Base-by-base conservation (phyloP, 805 yeast genomes). In the Metschnikowia amazonensis region DNA sequence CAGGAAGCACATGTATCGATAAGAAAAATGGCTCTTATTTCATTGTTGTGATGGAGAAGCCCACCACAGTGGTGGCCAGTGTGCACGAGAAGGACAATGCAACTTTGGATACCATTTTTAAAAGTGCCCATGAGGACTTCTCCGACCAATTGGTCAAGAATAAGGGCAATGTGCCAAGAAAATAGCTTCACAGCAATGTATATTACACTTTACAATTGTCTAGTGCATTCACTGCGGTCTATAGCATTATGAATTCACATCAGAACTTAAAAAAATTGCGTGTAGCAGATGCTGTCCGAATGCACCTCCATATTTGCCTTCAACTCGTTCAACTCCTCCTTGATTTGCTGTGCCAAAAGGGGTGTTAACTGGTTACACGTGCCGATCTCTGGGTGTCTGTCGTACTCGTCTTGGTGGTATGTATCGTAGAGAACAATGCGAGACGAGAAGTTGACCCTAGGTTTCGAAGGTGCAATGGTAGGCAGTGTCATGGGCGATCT, bases 311-410 rank as follows among this genome's bases (percentile, higher is more conserved):
- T 92, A 49, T 77, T 80, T 18, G 81, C 69, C 67, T 39, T 90
- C 60, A 89, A 67, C 43, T 73, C 76, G 64, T 94, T 90, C 60
- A 92, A 70, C 64, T 92, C 98, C 31, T 84, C 86, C 65, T 83
- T 85, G 56, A 92, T 89, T 64, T 79, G 80, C 63, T 87, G 89
- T 0, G 97, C 97, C 60, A 89, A 67, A 46, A 76, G 73, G 5
- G 97, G 96, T 1, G 96, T 89, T 62, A 89, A 72, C 60, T 84
- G 89, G 64, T 90, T 89, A 67, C 97, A 92, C 2, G 97, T 89
- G 3, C 96, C 95, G 24, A 82, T 73, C 51, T 89, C 97, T 0
- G 97, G 97, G 52, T 83, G 89, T 57, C 99, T 80, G 64, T 92
- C 97, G 64, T 92, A 92, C 53, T 86, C 97, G 16, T 78, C 82